Percentiles rank a stretch among this genome's conserved stretches.
Conservation (phyloP, 2,329 filamentous ascomycete species). For the Chaetomiaceae sp. region DNA sequence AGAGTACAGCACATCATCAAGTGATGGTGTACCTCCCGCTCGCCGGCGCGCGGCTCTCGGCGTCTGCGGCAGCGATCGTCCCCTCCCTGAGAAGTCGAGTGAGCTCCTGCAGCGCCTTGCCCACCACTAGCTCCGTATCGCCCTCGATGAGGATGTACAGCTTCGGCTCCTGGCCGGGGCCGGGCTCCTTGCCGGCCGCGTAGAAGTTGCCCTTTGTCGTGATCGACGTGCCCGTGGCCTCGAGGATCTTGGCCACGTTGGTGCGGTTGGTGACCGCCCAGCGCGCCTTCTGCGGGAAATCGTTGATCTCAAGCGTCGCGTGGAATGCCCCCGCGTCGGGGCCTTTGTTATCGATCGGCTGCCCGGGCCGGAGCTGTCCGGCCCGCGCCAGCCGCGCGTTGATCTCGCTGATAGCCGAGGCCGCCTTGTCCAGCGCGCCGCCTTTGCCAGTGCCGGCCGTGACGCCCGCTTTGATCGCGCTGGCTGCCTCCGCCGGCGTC, state of each 20-base stretch:
- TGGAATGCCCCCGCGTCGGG: constrained; percentile 96
- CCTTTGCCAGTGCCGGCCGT: constrained; percentile 55
- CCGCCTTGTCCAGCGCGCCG: constrained; percentile 72
- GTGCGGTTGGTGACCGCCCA: constrained; percentile 99
- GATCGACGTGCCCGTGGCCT: constrained; percentile 90
- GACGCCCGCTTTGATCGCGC: constrained; percentile 33
- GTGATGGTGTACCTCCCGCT: constrained; percentile 84
- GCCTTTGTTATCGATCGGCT: constrained; percentile 97
- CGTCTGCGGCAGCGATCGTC: constrained; percentile 81
- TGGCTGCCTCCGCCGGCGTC: constrained; percentile 12
- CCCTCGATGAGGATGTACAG: constrained; percentile 97
- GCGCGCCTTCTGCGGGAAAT: constrained; percentile 96
- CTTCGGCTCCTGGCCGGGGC: constrained; percentile 74
- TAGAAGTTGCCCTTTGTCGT: constrained; percentile 97
- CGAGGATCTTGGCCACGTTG: constrained; percentile 96
- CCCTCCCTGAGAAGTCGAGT: constrained; percentile 85
- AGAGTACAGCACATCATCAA: constrained; percentile 36
- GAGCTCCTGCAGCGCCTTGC: constrained; percentile 83
- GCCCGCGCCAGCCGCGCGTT: constrained; percentile 85
- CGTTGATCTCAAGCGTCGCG: constrained; percentile 96
- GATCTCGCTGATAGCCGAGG: constrained; percentile 85
- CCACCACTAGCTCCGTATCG: constrained; percentile 89
- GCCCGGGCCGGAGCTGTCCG: constrained; percentile 82
- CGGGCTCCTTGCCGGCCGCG: constrained; percentile 71
- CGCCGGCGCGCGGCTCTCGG: constrained; percentile 72